Evolutionary conservation across 345 rosid species (phyloP).

Genomic region (Viola odorata): DNA sequence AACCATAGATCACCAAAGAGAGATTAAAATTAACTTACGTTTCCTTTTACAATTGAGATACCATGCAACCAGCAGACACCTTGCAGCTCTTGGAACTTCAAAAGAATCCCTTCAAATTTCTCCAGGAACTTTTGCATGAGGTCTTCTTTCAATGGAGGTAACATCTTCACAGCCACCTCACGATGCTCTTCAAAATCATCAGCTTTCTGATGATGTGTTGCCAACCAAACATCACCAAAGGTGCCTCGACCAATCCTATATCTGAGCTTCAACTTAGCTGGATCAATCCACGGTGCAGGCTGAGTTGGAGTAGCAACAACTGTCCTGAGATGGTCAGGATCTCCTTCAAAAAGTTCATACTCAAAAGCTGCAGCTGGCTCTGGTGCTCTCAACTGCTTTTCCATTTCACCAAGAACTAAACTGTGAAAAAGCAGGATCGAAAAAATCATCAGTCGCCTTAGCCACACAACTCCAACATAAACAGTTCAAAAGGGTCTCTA

Average conservation of each 20-base stretch:
- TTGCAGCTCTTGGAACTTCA: conserved; percentile 33
- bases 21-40: conserved; percentile 21
- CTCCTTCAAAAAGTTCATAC: conserved; percentile 54
- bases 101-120: conserved; percentile 31
- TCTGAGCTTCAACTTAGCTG: conserved; percentile 40
- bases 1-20: neutral
- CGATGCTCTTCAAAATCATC: conserved; percentile 49
- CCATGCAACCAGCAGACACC: conserved; percentile 51
- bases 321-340: conserved; percentile 45
- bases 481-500: too few relatives aligned
- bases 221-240: conserved; percentile 56
- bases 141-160: conserved; percentile 34
- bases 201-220: conserved; percentile 47
- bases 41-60: conserved; percentile 35
- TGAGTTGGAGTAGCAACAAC: conserved; percentile 44
- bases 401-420: conserved; percentile 29
- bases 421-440: too few relatives aligned
- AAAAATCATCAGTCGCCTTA: too few relatives aligned
- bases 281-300: conserved; percentile 34
- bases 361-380: conserved; percentile 34
- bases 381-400: conserved; percentile 19
- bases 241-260: conserved; percentile 50
- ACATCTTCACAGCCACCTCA: conserved; percentile 54
- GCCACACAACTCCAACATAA: too few relatives aligned
- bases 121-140: conserved; percentile 21